Conservation (phyloP, 495 filamentous ascomycete genomes). For the Echria macrotheca region DNA sequence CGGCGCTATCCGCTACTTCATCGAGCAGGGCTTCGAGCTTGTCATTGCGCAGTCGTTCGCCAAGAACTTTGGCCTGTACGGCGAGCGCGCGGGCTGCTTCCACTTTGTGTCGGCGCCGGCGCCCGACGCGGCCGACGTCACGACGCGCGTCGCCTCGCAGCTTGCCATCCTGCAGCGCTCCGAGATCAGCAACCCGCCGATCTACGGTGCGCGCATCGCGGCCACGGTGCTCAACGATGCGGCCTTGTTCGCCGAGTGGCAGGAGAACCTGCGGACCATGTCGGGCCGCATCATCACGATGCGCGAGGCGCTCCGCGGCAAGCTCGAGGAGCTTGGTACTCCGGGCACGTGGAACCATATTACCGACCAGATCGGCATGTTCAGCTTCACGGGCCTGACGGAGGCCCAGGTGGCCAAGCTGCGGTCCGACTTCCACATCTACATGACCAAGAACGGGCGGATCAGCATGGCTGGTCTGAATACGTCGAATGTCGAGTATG, state of each 20-base stretch:
- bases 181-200: constrained; percentile 94
- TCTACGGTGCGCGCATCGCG: constrained; percentile 89
- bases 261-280: constrained; percentile 89
- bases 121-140: constrained; percentile 55
- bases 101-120: constrained; percentile 81
- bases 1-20: constrained; percentile 87
- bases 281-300: constrained; percentile 87
- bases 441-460: constrained; percentile 98
- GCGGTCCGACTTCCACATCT: constrained; percentile 77
- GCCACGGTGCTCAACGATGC: constrained; percentile 76
- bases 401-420: constrained; percentile 83
- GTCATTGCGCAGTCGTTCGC: constrained; percentile 94
- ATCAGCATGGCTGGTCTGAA: constrained; percentile 97
- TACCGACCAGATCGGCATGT: constrained; percentile 99
- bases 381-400: constrained; percentile 87
- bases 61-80: constrained; percentile 98
- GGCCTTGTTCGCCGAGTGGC: constrained; percentile 84
- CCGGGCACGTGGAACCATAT: constrained; percentile 95
- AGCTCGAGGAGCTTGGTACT: constrained; percentile 75
- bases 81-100: constrained; percentile 93
- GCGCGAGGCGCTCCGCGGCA: constrained; percentile 66
- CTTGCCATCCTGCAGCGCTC: constrained; percentile 91
- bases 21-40: constrained; percentile 92
- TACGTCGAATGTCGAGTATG: constrained; percentile 83
- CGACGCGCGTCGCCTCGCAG: constrained; percentile 71